Evolutionary conservation across 2,329 filamentous ascomycete species (phyloP), one percentile per base, ranked within the genome.

Genomic region (Cercospora brassicicola): DNA sequence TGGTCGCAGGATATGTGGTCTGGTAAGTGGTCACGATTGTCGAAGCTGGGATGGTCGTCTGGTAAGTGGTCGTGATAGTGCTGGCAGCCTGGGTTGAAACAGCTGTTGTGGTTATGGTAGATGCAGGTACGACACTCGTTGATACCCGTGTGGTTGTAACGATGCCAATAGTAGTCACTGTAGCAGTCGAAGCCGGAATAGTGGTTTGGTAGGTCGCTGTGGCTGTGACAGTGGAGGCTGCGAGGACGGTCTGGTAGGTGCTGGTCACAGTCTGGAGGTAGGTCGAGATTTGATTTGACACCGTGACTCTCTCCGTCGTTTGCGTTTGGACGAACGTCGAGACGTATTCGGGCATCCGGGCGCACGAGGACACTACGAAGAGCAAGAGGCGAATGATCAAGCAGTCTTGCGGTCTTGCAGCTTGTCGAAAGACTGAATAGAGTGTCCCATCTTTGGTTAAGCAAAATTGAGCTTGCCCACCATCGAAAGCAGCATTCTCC

Each of bases 381-480:
- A 66, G 42, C 20, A 60, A 48, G 13, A 66, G 30, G n/a, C 33
- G 26, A 6, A 45, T 53, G 10, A 33, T 60, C 10, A 51, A 23
- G 57, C 64, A 66, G 28, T 42, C 64, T 30, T 33, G 42, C 2
- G 64, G 64, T 18, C 23, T 31, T 2, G 42, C 57, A 20, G 45
- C 39, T 60, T 28, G 33, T 15, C 55, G 39, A 26, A 66, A 66
- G 2, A 66, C 64, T 5, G 64, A 56, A 56, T 36, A 66, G 15
- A 66, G 45, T 39, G 36, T 60, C 3, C 64, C 64, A 26, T 66
- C 60, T 5, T 51, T 15, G 18, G 45, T 51, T 4, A 56, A 60
- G 48, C 64, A 66, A 56, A 66, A 66, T 9, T 39, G 42, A 15
- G 64, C 64, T 56, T 66, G 64, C 3, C 57, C 64, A 7, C 18